Base-by-base conservation (phyloP, 1,139 yeast genomes). In the Casaregolazyma suthepensis region DNA sequence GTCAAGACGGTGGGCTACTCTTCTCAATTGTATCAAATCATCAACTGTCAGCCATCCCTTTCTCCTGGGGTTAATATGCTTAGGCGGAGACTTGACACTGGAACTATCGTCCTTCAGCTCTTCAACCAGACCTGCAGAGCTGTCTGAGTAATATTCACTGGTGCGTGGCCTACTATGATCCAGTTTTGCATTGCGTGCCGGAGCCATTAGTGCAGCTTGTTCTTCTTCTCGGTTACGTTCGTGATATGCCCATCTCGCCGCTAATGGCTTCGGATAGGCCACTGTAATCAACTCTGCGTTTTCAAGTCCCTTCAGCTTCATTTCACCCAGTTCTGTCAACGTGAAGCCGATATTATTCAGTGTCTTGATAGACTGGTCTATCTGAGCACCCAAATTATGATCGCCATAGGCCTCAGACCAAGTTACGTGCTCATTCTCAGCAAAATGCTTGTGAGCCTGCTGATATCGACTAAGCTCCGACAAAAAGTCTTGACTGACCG, bases 231-330 rank as follows among this genome's bases (percentile, higher is more conserved):
- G 52, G 61, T 38, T 71, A 56, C 59, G 74, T 69, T 60, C 71
- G 66, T 65, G 73, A 70, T 48, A 80, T 66, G 56, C 76, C 78
- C 63, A 54, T 60, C 97, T 76, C 12, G 85, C 75, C 15, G 76
- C 77, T 55, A 93, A 73, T 46, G 76, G 74, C 56, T 76, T 75
- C 1, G 98, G 95, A 71, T 85, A 91, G 0, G 83, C 82, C 53
- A 90, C 76, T 12, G 96, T 87, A 38, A 94, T 84, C 48, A 79
- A 78, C 66, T 94, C 99, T 1, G 96, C 96, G 43, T 91, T 85
- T 78, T 94, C 99, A 43, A 94, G 77, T 23, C 99, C 99, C 70
- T 94, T 93, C 63, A 94, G 76, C 67, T 90, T 90, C 65, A 82
- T 83, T 65, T 91, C 96, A 29, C 99, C 99, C 52, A 88, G 71